A percentile compares a stretch with the other conserved stretches of the same genome.
Conservation (phyloP, 352 stramenopile species). For the Thalassiosira hispida region DNA sequence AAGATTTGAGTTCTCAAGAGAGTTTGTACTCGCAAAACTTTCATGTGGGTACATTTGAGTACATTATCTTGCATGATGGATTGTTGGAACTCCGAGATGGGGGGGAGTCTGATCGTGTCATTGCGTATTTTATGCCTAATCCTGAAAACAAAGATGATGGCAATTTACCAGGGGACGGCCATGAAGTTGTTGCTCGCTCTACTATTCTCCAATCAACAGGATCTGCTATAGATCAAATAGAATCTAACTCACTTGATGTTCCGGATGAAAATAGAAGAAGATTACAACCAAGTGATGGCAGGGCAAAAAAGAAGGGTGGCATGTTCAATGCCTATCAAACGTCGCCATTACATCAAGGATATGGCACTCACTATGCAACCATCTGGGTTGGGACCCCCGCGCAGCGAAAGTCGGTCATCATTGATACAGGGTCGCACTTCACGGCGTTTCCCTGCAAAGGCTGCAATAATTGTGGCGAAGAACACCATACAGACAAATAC, state of each 20-base stretch:
- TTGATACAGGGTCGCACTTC: slow-evolving; percentile 93
- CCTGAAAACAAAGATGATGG: neutral
- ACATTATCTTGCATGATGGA: too few species aligned
- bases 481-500: slow-evolving; percentile 84
- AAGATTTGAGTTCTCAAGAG: too few species aligned
- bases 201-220: neutral
- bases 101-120: too few species aligned
- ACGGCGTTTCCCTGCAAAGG: slow-evolving; percentile 93
- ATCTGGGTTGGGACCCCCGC: slow-evolving; percentile 78
- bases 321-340: slow-evolving; percentile 49
- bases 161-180: neutral
- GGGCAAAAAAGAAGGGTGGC: slow-evolving; percentile 28
- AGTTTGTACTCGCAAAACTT: too few species aligned
- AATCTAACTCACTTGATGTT: neutral
- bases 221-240: neutral
- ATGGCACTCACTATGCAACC: slow-evolving; percentile 83
- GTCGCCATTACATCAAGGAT: slow-evolving; percentile 61
- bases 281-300: neutral
- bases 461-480: slow-evolving; percentile 87
- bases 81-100: too few species aligned
- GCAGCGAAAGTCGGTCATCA: slow-evolving; percentile 88
- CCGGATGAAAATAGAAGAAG: slow-evolving; percentile 5
- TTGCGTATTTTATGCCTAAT: too few species aligned
- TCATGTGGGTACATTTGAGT: too few species aligned
- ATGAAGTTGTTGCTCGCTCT: neutral